These are phyloP conservation scores for Neurospora sp. DNA, from an alignment of 495 filamentous ascomycete species.

Conservation along the genomic window DNA sequence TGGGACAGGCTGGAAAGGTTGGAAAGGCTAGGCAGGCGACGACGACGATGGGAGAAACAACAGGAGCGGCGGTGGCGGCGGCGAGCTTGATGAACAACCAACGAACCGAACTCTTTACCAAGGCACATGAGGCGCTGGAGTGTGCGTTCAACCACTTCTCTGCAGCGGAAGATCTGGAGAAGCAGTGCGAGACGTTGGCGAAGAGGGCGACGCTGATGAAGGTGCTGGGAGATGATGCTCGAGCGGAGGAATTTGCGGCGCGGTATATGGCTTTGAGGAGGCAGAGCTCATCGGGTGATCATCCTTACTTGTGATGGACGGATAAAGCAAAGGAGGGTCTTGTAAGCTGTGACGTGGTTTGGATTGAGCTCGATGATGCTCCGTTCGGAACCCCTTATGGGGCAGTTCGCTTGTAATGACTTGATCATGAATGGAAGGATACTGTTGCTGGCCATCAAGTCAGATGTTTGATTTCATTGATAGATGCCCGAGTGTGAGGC, in stretches of 20 bases:
- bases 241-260: slow-evolving; percentile 67
- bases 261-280: slow-evolving; percentile 54
- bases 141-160: slow-evolving; percentile 55
- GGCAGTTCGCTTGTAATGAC: background rate
- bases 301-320: background rate
- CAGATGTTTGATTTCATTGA: background rate
- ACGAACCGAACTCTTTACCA: slow-evolving; percentile 51
- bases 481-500: background rate
- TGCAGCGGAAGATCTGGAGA: slow-evolving; percentile 60
- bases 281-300: slow-evolving; percentile 7
- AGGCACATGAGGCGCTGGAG: slow-evolving; percentile 58
- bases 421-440: background rate
- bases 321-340: background rate
- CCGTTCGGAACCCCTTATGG: background rate
- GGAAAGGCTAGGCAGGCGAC: slow-evolving; percentile 11
- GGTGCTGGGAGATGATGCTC: slow-evolving; percentile 55
- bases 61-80: background rate
- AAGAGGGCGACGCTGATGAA: slow-evolving; percentile 79
- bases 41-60: slow-evolving; percentile 7
- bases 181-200: slow-evolving; percentile 74
- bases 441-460: background rate
- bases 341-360: background rate
- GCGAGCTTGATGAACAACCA: slow-evolving; percentile 5
- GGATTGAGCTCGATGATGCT: background rate
- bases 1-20: slow-evolving; percentile 63